Evolutionary conservation across 1,284 basidiomycete species (phyloP).

Genomic region (Schizophyllum commune): DNA sequence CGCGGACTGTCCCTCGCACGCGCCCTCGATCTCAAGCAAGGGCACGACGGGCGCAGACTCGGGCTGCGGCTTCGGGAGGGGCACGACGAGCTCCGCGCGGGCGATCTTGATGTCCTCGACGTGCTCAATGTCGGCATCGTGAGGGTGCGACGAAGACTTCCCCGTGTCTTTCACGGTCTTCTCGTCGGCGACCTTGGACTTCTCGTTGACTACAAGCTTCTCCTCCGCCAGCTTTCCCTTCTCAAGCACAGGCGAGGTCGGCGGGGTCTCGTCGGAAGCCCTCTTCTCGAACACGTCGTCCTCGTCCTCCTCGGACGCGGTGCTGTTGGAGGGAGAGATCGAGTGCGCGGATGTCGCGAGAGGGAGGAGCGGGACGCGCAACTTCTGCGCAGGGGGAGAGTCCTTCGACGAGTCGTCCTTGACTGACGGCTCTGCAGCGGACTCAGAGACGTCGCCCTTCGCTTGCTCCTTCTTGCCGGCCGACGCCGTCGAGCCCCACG

Average conservation of each 20-base stretch:
- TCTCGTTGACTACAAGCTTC: neutral
- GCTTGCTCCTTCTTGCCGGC: neutral
- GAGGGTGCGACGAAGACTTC: neutral
- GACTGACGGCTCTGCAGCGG: neutral
- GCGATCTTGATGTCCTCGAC: neutral
- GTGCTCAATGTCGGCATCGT: neutral
- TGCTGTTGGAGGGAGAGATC: neutral
- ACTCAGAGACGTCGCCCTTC: neutral
- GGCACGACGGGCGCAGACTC: neutral
- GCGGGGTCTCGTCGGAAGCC: conserved; percentile 8
- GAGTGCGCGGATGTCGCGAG: neutral
- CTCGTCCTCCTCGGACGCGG: neutral
- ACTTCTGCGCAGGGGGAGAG: neutral
- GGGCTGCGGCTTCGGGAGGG: neutral
- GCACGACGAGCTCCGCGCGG: neutral
- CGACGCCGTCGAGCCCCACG: conserved; percentile 15
- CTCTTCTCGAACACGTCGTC: neutral
- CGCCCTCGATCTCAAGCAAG: neutral
- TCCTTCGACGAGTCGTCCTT: neutral
- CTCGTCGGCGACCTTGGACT: too few relatives aligned
- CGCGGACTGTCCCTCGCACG: neutral
- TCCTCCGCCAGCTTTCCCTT: conserved; percentile 2
- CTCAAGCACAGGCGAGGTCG: conserved; percentile 10
- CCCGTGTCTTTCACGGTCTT: neutral
- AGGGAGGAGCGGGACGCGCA: neutral